These are phyloP conservation scores for Dothiorella sarmentorum DNA, from an alignment of 2,329 filamentous ascomycete species.

Conservation along the genomic window DNA sequence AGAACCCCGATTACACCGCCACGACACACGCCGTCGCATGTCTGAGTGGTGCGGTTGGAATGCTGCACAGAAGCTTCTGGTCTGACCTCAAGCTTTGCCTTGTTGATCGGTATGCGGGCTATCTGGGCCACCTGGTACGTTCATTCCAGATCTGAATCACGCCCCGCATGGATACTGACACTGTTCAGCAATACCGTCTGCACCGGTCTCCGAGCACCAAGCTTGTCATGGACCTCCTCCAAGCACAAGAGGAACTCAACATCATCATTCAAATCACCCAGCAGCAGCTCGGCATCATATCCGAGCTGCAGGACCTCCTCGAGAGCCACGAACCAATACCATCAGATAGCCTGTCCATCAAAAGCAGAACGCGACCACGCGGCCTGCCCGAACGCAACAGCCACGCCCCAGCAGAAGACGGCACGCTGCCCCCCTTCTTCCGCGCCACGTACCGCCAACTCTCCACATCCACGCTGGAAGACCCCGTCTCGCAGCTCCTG, in stretches of 20 bases:
- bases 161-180: background rate
- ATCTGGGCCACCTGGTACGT: constrained; percentile 36
- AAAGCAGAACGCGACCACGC: constrained; percentile 22
- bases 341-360: background rate
- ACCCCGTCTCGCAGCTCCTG: constrained; percentile 38
- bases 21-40: constrained; percentile 37
- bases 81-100: constrained; percentile 41
- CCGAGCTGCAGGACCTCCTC: constrained; percentile 27
- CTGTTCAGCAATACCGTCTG: constrained; percentile 36
- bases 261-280: constrained; percentile 45
- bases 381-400: constrained; percentile 23
- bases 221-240: constrained; percentile 44
- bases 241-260: constrained; percentile 44
- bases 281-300: constrained; percentile 40
- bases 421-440: background rate
- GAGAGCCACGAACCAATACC: constrained; percentile 12
- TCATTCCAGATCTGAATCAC: background rate
- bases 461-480: constrained; percentile 35
- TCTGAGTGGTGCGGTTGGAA: constrained; percentile 41
- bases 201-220: constrained; percentile 42
- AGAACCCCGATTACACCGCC: constrained; percentile 38
- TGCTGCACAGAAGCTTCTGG: constrained; percentile 45
- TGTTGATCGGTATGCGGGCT: constrained; percentile 42
- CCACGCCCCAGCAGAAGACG: background rate
- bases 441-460: constrained; percentile 37